A percentile compares a stretch with the other conserved stretches of the same genome.
Conservation (phyloP, 106 monocot species). For the Ottelia alismoides region DNA sequence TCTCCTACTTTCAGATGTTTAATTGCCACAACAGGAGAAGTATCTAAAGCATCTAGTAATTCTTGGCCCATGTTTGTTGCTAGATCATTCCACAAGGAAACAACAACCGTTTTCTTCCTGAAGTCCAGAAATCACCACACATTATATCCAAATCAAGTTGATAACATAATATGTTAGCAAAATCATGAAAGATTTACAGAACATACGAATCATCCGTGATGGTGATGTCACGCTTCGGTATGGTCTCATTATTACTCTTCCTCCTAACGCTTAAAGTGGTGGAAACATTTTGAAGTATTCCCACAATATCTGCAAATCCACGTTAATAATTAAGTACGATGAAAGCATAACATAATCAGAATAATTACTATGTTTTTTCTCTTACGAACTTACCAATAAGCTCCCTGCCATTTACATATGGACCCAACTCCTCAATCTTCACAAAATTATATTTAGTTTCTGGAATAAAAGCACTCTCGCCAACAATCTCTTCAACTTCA, state of each 20-base stretch:
- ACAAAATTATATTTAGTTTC: slow-evolving; percentile 74
- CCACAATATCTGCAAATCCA: slow-evolving; percentile 48
- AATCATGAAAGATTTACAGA: neutral
- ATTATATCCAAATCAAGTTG: neutral
- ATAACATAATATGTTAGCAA: neutral
- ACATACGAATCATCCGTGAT: slow-evolving; percentile 93
- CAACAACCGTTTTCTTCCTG: slow-evolving; percentile 68
- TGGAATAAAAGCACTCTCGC: slow-evolving; percentile 53
- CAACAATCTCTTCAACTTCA: slow-evolving; percentile 72
- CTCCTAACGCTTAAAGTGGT: slow-evolving; percentile 70
- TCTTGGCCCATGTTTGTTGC: slow-evolving; percentile 76
- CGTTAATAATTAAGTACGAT: too few species aligned
- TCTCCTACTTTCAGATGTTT: slow-evolving; percentile 88
- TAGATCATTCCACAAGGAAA: slow-evolving; percentile 86
- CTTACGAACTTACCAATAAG: too few species aligned
- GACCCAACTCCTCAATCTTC: slow-evolving; percentile 68
- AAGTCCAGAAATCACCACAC: neutral
- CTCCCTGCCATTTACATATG: slow-evolving; percentile 83
- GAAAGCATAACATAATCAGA: too few species aligned
- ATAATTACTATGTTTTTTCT: too few species aligned
- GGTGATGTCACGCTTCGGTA: slow-evolving; percentile 87
- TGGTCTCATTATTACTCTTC: slow-evolving; percentile 81
- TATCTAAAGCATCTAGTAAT: slow-evolving; percentile 65
- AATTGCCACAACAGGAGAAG: slow-evolving; percentile 62
- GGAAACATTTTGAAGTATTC: slow-evolving; percentile 77